Conservation (phyloP, 345 rosid species). For the Sonneratia caseolaris region DNA sequence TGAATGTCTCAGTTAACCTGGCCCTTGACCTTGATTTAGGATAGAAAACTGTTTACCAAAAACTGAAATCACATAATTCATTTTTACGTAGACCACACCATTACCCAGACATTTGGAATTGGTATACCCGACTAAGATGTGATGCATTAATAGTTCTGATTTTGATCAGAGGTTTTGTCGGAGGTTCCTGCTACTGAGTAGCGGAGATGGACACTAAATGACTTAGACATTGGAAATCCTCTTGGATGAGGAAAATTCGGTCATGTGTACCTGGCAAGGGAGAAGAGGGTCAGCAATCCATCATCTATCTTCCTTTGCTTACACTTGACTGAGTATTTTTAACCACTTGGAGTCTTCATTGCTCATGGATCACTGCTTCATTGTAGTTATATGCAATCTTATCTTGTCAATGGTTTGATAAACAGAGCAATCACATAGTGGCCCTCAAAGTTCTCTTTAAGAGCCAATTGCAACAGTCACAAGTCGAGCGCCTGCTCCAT, state of each 20-base stretch:
- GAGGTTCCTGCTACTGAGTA: conserved; percentile 44
- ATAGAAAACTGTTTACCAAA: neutral
- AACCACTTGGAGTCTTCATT: neutral
- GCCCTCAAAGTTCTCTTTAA: conserved; percentile 93
- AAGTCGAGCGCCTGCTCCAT: conserved; percentile 92
- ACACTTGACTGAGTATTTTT: neutral
- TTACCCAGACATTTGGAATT: neutral
- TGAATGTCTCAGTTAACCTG: neutral
- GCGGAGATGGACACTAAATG: conserved; percentile 69
- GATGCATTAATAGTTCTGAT: neutral
- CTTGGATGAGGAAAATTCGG: conserved; percentile 95
- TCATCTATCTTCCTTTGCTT: neutral
- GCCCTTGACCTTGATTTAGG: neutral
- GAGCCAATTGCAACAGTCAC: conserved; percentile 90
- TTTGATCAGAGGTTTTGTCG: conserved; percentile 37
- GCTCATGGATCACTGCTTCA: neutral
- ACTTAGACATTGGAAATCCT: conserved; percentile 91
- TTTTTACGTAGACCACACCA: neutral
- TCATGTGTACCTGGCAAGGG: conserved; percentile 88
- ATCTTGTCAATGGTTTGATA: neutral
- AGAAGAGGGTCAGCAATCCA: conserved; percentile 46
- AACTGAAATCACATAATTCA: neutral
- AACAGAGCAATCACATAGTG: conserved; percentile 88
- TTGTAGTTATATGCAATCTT: neutral
- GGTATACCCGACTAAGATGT: neutral